Conservation (phyloP, 352 stramenopile species). For the Phytophthora hibernalis region DNA sequence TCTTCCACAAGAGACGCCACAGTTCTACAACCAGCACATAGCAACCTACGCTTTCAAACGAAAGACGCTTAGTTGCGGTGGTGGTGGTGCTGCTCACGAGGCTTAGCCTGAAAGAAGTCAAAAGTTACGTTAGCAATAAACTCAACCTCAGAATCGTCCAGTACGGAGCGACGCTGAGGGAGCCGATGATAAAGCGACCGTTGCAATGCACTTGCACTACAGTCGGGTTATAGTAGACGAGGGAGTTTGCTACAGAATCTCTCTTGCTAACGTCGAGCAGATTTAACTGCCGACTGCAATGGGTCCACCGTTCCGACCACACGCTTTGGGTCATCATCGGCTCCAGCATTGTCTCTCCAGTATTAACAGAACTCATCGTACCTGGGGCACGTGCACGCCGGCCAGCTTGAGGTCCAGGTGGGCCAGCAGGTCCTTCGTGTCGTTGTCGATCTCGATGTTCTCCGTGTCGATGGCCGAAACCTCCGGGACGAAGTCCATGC, state of each 20-base stretch:
- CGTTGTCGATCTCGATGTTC: constrained; percentile 97
- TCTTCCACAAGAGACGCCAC: constrained; percentile 17
- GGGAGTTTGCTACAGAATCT: constrained; percentile 10
- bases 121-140: constrained; percentile 21
- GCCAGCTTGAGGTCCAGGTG: constrained; percentile 94
- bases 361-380: constrained; percentile 47
- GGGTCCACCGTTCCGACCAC: constrained; percentile 70
- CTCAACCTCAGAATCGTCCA: constrained; percentile 52
- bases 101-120: constrained; percentile 57
- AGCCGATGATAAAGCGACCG: constrained; percentile 50
- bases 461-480: constrained; percentile 95
- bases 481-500: constrained; percentile 99
- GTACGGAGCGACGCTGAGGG: constrained; percentile 41
- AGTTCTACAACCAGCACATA: constrained; percentile 24
- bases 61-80: constrained; percentile 74
- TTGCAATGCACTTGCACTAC: constrained; percentile 6
- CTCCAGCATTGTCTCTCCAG: constrained; percentile 78
- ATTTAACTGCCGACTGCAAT: constrained; percentile 36
- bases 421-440: constrained; percentile 98
- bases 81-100: constrained; percentile 76
- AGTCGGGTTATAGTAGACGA: constrained; percentile 6
- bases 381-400: constrained; percentile 90
- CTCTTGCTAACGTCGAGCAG: constrained; percentile 9
- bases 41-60: constrained; percentile 26
- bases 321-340: constrained; percentile 58